Evolutionary conservation across 2,329 filamentous ascomycete genomes (phyloP).

Genomic region (Ophiosphaerella herpotricha): DNA sequence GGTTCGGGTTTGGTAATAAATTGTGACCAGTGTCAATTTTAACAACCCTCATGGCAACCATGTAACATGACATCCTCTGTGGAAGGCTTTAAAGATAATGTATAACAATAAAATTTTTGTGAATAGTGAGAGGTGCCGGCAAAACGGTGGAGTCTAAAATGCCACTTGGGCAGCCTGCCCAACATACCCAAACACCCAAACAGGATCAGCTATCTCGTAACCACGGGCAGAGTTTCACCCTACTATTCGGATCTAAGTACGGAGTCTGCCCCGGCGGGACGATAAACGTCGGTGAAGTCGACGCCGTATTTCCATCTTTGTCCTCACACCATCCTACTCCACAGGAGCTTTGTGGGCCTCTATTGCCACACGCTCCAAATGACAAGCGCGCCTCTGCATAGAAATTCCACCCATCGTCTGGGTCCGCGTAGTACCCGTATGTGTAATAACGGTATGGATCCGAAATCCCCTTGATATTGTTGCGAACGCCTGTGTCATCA

Average conservation of each 20-base stretch:
- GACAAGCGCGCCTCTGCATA: constrained; percentile 5
- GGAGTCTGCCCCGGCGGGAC: constrained; percentile 4
- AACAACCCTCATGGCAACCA: no score
- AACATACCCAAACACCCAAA: no score
- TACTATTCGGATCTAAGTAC: constrained; percentile 7
- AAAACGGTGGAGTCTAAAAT: no score
- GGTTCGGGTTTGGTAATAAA: no score
- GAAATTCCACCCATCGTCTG: constrained; percentile 7
- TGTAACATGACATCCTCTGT: no score
- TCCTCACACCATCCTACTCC: constrained; percentile 2
- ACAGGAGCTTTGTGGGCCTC: constrained; percentile 9
- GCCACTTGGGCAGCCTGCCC: no score
- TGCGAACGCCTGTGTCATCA: neutral
- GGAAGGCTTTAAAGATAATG: no score
- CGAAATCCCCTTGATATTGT: neutral
- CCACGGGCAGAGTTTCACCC: constrained; percentile 8
- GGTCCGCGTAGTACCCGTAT: constrained; percentile 6
- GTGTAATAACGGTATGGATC: constrained; percentile 4
- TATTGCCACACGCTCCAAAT: constrained; percentile 9
- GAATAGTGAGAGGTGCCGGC: no score
- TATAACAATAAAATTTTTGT: no score
- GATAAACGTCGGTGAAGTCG: no score
- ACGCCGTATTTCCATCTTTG: constrained; percentile 1
- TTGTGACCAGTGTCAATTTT: no score
- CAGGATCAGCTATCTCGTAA: neutral